A percentile compares a stretch with the other conserved stretches of the same genome.
These are phyloP conservation scores for Paecilomyces fulvus DNA, from an alignment of 2,329 filamentous ascomycete species.

Conservation along the genomic window DNA sequence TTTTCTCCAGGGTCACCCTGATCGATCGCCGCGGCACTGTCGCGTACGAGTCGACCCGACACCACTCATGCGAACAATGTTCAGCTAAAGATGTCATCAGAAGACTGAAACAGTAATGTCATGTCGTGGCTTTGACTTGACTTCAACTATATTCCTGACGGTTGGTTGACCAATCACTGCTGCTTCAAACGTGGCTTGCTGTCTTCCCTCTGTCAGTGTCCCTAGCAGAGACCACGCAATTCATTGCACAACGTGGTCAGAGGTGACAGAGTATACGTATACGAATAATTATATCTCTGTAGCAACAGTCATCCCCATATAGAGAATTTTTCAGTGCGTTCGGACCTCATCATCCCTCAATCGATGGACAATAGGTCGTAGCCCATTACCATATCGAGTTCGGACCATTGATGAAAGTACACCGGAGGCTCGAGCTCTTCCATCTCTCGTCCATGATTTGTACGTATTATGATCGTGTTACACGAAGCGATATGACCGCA, in stretches of 20 bases:
- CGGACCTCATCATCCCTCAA: background rate
- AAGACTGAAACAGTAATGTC: background rate
- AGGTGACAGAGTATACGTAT: background rate
- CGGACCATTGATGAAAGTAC: background rate
- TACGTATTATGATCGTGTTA: background rate
- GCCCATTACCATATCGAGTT: background rate
- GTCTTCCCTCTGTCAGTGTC: background rate
- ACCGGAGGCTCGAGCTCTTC: background rate
- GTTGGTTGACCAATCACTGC: background rate
- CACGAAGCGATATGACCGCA: background rate
- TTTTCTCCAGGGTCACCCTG: background rate
- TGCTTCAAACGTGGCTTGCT: background rate
- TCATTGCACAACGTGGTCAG: background rate
- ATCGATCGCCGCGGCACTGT: background rate
- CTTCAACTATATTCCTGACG: background rate
- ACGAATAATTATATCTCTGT: background rate
- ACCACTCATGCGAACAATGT: background rate
- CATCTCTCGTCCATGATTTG: background rate
- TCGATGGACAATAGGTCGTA: background rate
- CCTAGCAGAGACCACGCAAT: background rate
- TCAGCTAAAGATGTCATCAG: background rate
- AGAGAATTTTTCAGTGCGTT: background rate
- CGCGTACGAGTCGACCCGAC: background rate
- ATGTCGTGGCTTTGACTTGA: background rate
- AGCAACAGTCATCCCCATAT: background rate